Percentiles rank a stretch among this genome's conserved stretches.
These are phyloP conservation scores for Naganishia sp. DNA, from an alignment of 1,284 basidiomycete species.

Conservation along the genomic window DNA sequence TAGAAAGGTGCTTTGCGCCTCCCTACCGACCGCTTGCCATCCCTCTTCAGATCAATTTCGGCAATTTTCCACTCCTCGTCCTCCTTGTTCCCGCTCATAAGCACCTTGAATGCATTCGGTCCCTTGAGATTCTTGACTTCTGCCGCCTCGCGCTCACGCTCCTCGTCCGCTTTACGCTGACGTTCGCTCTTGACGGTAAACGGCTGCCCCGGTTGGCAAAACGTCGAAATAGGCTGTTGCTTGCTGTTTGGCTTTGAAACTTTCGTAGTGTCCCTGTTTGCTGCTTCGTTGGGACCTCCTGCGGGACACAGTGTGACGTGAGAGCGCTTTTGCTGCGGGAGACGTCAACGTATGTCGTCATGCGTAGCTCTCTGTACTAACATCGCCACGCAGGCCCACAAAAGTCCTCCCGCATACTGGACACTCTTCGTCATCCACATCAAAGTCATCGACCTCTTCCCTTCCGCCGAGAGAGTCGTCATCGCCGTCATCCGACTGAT, in stretches of 20 bases:
- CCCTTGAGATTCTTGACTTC: slow-evolving; percentile 36
- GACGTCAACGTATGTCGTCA: slow-evolving; percentile 16
- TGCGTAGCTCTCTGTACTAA: slow-evolving; percentile 8
- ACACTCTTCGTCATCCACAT: slow-evolving; percentile 23
- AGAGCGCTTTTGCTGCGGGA: slow-evolving; percentile 21
- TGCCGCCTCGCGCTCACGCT: slow-evolving; percentile 31
- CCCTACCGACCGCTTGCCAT: slow-evolving; percentile 55
- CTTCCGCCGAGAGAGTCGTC: slow-evolving; percentile 25
- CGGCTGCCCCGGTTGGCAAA: slow-evolving; percentile 9
- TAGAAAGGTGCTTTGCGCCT: slow-evolving; percentile 85
- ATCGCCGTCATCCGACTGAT: slow-evolving; percentile 20
- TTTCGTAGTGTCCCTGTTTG: neutral
- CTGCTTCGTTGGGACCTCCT: neutral
- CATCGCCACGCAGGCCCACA: slow-evolving; percentile 15
- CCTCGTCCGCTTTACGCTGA: slow-evolving; percentile 8
- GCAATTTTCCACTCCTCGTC: slow-evolving; percentile 82
- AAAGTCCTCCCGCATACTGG: slow-evolving; percentile 27
- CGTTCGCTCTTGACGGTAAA: neutral
- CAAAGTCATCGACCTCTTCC: slow-evolving; percentile 22
- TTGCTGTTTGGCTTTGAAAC: neutral
- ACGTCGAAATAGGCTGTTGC: slow-evolving; percentile 31
- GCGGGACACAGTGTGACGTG: slow-evolving; percentile 18
- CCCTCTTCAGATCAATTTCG: slow-evolving; percentile 50
- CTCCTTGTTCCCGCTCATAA: slow-evolving; percentile 81
- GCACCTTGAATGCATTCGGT: slow-evolving; percentile 67